Base-by-base conservation (phyloP, 257 asterid species). In the Vinca minor region DNA sequence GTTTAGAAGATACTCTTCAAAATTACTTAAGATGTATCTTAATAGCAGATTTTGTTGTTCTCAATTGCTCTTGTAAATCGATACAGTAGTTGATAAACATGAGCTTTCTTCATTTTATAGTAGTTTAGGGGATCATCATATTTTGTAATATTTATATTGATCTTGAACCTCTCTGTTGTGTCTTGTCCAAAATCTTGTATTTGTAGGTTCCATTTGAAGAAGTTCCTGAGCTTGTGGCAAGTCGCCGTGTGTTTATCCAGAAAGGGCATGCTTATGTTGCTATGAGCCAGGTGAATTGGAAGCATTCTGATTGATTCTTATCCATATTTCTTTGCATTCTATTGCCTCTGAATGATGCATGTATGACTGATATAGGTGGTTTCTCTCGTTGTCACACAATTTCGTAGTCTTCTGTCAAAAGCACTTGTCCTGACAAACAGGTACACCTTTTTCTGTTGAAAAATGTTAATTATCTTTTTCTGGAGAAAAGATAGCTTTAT, bases 231-330 rank as follows among this genome's bases (percentile, higher is more conserved):
- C 95, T 89, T 70, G 99, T 89, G 62, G 92, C 91, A 12, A 74
- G 59, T 73, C 96, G 97, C 3, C 71, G 91, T 65, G 99, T 89
- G 56, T 87, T 74, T 78, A 75, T 93, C 56, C 78, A 70, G 58
- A 89, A 89, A 74, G 99, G 99, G 38, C 65, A 78, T 69, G 99
- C 99, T 36, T 93, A 89, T 78, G 92, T 89, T 69, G 96, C 94
- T 58, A 84, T 66, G 85, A 84, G 66, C 73, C 97, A 93, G 96
- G 99, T 89, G 70, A 75, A 64, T 55, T 52, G 12, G 21, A 35
- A 46, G 52, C 36, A 59, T 66, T 55, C 70, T 69, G 69, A 71
- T 48, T 62, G 36, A 56, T 42, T 52, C 58, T 68, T 63, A 57
- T 62, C 55, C 62, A 17, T 65, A 34, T 56, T 32, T 44, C 69